Evolutionary conservation across 179 eudicot species (phyloP).

Genomic region (Corrigiola litoralis): DNA sequence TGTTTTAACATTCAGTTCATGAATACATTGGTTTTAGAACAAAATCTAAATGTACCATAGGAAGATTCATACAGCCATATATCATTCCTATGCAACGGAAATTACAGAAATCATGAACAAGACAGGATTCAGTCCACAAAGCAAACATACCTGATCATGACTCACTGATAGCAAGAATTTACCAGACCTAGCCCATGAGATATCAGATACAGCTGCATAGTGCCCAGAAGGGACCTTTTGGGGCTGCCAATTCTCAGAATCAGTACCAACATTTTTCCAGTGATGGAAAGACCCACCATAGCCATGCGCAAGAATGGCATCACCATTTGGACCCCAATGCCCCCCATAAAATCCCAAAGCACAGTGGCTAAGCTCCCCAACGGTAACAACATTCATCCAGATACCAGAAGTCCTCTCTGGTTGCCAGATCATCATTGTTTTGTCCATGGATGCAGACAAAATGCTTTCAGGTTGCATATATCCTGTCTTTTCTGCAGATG

Average conservation of each 20-base stretch:
- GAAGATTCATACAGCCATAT: not conserved
- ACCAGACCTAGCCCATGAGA: conserved; percentile 80
- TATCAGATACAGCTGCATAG: conserved; percentile 71
- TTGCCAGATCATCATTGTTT: conserved; percentile 99
- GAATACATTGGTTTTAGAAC: no score
- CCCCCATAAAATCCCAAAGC: conserved; percentile 98
- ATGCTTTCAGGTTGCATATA: conserved; percentile 68
- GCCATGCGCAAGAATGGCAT: conserved; percentile 89
- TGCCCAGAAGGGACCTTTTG: conserved; percentile 97
- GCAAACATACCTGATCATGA: conserved; percentile 76
- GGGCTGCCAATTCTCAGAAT: conserved; percentile 77
- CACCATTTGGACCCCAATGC: conserved; percentile 78
- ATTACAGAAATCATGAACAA: not conserved
- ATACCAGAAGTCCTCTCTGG: conserved; percentile 89
- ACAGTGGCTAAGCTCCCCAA: conserved; percentile 94
- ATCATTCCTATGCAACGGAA: not conserved
- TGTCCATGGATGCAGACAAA: conserved; percentile 96
- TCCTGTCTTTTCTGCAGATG: conserved; percentile 33
- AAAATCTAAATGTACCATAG: not conserved
- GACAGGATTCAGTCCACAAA: not conserved
- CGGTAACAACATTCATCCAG: conserved; percentile 97
- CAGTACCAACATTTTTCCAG: conserved; percentile 78
- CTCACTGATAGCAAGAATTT: conserved; percentile 84
- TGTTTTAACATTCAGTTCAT: no score
- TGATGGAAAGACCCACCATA: conserved; percentile 97